These are phyloP conservation scores for Maudiozyma turicensis DNA, from an alignment of 805 yeast genomes.

Conservation along the genomic window DNA sequence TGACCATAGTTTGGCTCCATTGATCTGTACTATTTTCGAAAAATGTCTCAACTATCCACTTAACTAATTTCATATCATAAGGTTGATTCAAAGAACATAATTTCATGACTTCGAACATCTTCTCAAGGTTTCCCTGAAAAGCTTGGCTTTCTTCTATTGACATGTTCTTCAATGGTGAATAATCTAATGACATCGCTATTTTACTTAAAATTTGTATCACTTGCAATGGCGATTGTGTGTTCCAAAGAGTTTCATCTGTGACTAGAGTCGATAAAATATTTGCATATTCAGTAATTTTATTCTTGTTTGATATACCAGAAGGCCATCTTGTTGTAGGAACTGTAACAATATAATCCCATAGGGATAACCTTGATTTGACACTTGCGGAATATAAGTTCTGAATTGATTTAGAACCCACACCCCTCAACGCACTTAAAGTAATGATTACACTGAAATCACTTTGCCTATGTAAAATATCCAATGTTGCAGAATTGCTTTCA, in stretches of 20 bases:
- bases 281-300: constrained; percentile 23
- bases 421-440: constrained; percentile 18
- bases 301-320: constrained; percentile 10
- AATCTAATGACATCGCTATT: constrained; percentile 30
- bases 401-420: constrained; percentile 17
- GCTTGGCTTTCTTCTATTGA: constrained; percentile 14
- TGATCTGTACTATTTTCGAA: constrained; percentile 16
- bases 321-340: constrained; percentile 12
- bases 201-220: constrained; percentile 29
- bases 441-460: constrained; percentile 24
- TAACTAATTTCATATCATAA: constrained; percentile 14
- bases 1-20: constrained; percentile 3
- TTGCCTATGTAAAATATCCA: constrained; percentile 1
- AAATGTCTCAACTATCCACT: constrained; percentile 29
- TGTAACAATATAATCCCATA: constrained; percentile 20
- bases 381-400: constrained; percentile 15
- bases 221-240: constrained; percentile 27
- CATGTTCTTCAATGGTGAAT: constrained; percentile 15
- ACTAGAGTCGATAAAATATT: constrained; percentile 13
- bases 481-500: too few species aligned
- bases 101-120: constrained; percentile 32
- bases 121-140: constrained; percentile 24
- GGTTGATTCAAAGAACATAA: constrained; percentile 21
- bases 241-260: constrained; percentile 1
- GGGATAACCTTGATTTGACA: constrained; percentile 7